Evolutionary conservation across 148 eudicot species (phyloP).

Genomic region (Hydrangea macrophylla): DNA sequence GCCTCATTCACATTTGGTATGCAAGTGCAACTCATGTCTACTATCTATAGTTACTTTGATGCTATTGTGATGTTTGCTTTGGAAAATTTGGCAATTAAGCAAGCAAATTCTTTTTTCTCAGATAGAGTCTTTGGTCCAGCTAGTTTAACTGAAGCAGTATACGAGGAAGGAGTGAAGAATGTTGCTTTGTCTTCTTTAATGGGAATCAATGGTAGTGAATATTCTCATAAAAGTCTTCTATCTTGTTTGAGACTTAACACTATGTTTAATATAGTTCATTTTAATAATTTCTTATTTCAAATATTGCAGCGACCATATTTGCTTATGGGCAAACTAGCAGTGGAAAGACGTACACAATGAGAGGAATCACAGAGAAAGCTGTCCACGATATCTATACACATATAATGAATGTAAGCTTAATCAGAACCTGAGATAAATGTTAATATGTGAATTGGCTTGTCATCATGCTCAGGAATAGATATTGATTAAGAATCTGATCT

Average conservation of each 20-base stretch:
- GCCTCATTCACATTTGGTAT: constrained; percentile 75
- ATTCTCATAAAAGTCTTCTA: neutral
- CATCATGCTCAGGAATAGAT: neutral
- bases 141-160: constrained; percentile 62
- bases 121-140: constrained; percentile 85
- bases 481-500: constrained; percentile 5
- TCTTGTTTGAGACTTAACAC: neutral
- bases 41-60: neutral
- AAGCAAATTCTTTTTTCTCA: constrained; percentile 25
- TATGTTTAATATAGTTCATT: neutral
- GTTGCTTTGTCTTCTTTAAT: constrained; percentile 85
- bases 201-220: constrained; percentile 86
- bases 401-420: constrained; percentile 51
- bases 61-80: neutral
- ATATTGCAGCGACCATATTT: constrained; percentile 75
- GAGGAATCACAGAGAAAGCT: constrained; percentile 91
- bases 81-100: neutral
- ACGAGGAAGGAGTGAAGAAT: constrained; percentile 85
- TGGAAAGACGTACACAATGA: constrained; percentile 93
- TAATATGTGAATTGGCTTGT: neutral
- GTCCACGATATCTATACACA: constrained; percentile 65
- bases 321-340: constrained; percentile 99
- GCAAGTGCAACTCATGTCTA: neutral
- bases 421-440: neutral
- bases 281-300: constrained; percentile 8